phyloP scores from a whole-genome alignment of 208 protist genomes.

The Leishmania mexicana region DNA sequence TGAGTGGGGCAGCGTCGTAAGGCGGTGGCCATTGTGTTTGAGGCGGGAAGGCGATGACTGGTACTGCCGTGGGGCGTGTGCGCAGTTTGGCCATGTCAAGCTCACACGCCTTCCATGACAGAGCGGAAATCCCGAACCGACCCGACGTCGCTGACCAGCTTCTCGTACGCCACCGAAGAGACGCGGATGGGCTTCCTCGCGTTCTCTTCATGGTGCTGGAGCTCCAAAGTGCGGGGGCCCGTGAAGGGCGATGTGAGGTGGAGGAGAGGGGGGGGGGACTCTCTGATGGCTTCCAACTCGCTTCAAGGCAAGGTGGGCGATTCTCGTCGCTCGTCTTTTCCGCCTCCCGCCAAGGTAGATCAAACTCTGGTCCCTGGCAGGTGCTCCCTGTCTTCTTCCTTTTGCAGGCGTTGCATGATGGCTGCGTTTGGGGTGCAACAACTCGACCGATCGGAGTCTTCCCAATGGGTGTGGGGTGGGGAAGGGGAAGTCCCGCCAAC shows the following conservation, averaged over 20 bases:
- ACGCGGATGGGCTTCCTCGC: not conserved
- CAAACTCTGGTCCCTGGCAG: too few relatives aligned
- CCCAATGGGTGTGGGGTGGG: too few relatives aligned
- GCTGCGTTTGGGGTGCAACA: not conserved
- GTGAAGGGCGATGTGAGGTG: not conserved
- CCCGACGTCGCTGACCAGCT: not conserved
- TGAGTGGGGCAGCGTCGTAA: not conserved
- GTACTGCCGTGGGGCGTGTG: not conserved
- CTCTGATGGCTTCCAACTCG: too few relatives aligned
- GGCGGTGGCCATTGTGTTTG: too few relatives aligned
- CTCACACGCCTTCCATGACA: not conserved
- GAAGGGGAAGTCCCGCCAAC: not conserved
- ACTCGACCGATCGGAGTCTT: too few relatives aligned
- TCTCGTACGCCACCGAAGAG: not conserved
- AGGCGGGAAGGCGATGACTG: not conserved
- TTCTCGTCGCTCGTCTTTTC: too few relatives aligned
- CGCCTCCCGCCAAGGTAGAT: too few relatives aligned
- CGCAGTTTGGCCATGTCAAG: not conserved
- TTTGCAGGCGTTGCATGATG: not conserved
- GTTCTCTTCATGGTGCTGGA: not conserved
- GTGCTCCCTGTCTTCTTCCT: too few relatives aligned
- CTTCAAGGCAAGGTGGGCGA: too few relatives aligned
- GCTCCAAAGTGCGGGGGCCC: not conserved
- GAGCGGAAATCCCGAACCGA: not conserved
- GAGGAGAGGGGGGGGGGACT: too few relatives aligned